Percentiles rank a stretch among this genome's conserved stretches.
These are phyloP conservation scores for Debaryomyces nepalensis DNA, from an alignment of 1,139 yeast genomes.

Conservation along the genomic window DNA sequence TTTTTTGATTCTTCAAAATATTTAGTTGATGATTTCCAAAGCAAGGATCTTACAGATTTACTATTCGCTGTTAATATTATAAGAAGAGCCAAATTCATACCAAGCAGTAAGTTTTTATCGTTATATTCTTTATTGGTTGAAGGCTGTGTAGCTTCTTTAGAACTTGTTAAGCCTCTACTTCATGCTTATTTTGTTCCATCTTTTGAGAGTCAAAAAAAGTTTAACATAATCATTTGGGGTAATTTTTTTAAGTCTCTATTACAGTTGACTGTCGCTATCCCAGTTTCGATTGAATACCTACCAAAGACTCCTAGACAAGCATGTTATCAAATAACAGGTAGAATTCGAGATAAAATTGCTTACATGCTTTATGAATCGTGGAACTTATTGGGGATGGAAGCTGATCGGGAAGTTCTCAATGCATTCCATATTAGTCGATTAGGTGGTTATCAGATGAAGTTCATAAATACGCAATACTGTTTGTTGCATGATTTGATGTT, in stretches of 20 bases:
- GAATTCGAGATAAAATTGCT: slow-evolving; percentile 65
- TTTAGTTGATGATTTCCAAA: slow-evolving; percentile 38
- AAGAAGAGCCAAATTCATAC: slow-evolving; percentile 63
- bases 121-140: slow-evolving; percentile 65
- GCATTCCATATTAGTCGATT: slow-evolving; percentile 66
- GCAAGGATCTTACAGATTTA: slow-evolving; percentile 51
- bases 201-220: slow-evolving; percentile 50
- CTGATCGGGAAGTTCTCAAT: slow-evolving; percentile 58
- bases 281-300: slow-evolving; percentile 65
- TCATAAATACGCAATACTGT: slow-evolving; percentile 62
- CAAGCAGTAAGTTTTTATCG: slow-evolving; percentile 71
- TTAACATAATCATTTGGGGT: slow-evolving; percentile 67
- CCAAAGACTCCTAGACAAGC: slow-evolving; percentile 78
- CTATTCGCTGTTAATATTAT: slow-evolving; percentile 62
- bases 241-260: slow-evolving; percentile 63
- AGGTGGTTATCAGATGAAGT: slow-evolving; percentile 76
- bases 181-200: slow-evolving; percentile 58
- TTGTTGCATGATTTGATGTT: slow-evolving; percentile 69
- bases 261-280: slow-evolving; percentile 56
- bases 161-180: slow-evolving; percentile 59
- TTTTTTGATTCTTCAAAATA: slow-evolving; percentile 40
- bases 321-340: slow-evolving; percentile 65
- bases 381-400: slow-evolving; percentile 76
- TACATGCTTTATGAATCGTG: slow-evolving; percentile 62
- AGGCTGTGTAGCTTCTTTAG: slow-evolving; percentile 61